These are phyloP conservation scores for Nemania sp. DNA, from an alignment of 2,329 filamentous ascomycete species.

Conservation along the genomic window DNA sequence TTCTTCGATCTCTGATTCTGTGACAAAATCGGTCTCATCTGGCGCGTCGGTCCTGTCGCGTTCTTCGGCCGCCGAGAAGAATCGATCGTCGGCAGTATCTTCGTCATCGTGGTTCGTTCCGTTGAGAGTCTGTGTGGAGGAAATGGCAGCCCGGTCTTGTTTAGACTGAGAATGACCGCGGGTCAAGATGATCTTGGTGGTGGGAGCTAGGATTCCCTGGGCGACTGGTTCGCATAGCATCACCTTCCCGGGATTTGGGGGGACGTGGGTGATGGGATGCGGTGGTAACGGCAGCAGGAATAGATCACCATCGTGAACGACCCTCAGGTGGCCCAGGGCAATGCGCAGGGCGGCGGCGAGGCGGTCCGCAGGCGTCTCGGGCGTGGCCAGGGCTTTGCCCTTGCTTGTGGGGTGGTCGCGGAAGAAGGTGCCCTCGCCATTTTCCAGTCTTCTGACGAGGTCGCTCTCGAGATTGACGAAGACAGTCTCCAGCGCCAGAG, in stretches of 20 bases:
- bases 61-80: conserved; percentile 90
- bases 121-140: conserved; percentile 58
- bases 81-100: conserved; percentile 86
- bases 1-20: conserved; percentile 65
- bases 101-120: conserved; percentile 69
- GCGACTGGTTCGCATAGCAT: conserved; percentile 93
- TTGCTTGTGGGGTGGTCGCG: conserved; percentile 56
- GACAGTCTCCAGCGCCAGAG: conserved; percentile 79
- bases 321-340: conserved; percentile 70
- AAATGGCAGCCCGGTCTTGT: conserved; percentile 51
- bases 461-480: conserved; percentile 86
- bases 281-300: conserved; percentile 76
- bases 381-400: conserved; percentile 37
- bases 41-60: conserved; percentile 61
- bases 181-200: conserved; percentile 82
- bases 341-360: conserved; percentile 70
- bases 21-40: conserved; percentile 60
- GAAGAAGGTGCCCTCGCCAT: conserved; percentile 82
- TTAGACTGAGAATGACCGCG: conserved; percentile 62
- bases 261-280: conserved; percentile 84
- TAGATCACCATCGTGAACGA: conserved; percentile 84
- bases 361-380: conserved; percentile 54
- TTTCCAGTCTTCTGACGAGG: conserved; percentile 76
- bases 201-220: conserved; percentile 77
- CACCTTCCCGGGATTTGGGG: conserved; percentile 82